Evolutionary conservation across 225 moss, liverwort and hornwort species (phyloP).

Genomic region (Neckera pumila): DNA sequence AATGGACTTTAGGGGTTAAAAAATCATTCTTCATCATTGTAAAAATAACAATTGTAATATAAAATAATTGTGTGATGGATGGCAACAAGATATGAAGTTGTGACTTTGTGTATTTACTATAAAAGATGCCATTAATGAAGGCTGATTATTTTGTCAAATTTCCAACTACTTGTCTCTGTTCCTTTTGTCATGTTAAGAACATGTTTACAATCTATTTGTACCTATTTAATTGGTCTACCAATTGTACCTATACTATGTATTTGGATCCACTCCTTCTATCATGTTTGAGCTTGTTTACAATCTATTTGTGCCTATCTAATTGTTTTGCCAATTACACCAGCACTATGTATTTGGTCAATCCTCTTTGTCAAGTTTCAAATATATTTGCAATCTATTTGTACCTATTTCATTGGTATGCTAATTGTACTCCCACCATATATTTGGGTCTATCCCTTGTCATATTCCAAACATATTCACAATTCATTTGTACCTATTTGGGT

Average conservation of each 20-base stretch:
- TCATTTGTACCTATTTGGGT: too few relatives aligned
- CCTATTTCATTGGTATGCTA: too few relatives aligned
- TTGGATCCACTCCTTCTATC: rapidly evolving
- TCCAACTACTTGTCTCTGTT: rapidly evolving
- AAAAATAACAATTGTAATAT: not conserved
- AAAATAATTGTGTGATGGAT: not conserved
- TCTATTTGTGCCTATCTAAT: not conserved
- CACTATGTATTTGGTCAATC: too few relatives aligned
- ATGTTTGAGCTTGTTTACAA: not conserved
- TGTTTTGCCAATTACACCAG: too few relatives aligned
- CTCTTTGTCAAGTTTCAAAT: not conserved
- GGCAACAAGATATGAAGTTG: rapidly evolving
- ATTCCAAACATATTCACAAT: not conserved
- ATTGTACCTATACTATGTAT: not conserved
- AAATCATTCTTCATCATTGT: not conserved
- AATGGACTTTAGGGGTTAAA: too few relatives aligned
- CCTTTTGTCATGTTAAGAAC: rapidly evolving
- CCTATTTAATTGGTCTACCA: not conserved
- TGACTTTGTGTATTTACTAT: not conserved
- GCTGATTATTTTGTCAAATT: not conserved
- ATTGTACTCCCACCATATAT: too few relatives aligned
- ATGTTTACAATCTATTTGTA: not conserved
- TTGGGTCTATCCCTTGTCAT: not conserved
- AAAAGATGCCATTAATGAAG: not conserved
- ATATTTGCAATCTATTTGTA: not conserved